Evolutionary conservation across 176 grass and related monocot genomes (phyloP), one percentile per base, ranked within the genome.

Genomic region (Oryza brachyantha): DNA sequence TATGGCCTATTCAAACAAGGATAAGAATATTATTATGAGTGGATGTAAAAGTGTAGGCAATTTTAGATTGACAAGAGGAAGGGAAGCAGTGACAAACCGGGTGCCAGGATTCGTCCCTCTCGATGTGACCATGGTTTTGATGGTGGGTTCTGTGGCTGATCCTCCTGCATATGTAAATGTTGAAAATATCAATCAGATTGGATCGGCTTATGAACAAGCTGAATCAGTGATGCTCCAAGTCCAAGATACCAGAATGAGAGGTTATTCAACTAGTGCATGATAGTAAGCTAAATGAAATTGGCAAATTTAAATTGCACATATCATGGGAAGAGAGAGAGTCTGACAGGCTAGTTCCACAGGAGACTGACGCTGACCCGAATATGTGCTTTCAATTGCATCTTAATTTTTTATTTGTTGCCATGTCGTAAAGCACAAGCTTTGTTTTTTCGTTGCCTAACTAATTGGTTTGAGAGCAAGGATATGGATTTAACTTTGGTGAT

Each of bases 101-200:
- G 38, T 94, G 85, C 94, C 94, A 97, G 64, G 94, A 94, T 42
- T 97, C 94, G 43, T 97, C 94, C 32, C 42, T 97, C 46, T 97
- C 82, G 65, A 92, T 76, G 57, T 97, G 91, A 16, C 94, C 94
- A 54, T 97, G 94, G 68, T 92, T 92, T 81, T 91, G 87, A 75
- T 97, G 94, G 84, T 97, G 94, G 3, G 87, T 97, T 29, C 91
- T 97, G 72, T 97, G 94, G 83, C 94, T 97, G 24, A 97, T 97
- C 68, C 91, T 94, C 94, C 94, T 97, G 84, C 84, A 72, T 21
- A 39, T 14, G 25, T 61, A 78, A 19, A 61, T 11, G 8, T 1
- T 26, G 21, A 62, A 13, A 7, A 4, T 8, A 22, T n/a, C 38
- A 72, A 43, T 74, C 55, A 74, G 12, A 46, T 37, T 6, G 13